phyloP scores from a whole-genome alignment of 2,329 filamentous ascomycete species.

The Verticillium klebahnii region DNA sequence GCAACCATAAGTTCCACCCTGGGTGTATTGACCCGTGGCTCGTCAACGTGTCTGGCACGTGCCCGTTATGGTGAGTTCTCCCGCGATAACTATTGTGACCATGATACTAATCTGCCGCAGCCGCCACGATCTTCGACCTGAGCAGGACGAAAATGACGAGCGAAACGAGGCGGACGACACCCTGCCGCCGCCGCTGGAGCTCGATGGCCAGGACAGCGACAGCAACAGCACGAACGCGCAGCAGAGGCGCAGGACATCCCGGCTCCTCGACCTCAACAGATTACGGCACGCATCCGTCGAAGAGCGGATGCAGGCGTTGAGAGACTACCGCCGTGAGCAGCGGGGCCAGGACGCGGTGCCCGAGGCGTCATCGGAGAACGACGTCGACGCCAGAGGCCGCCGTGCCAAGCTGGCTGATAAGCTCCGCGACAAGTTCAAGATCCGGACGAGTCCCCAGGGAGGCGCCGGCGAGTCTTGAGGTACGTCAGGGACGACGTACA shows the following conservation, averaged over 20 bases:
- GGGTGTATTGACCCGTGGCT: constrained; percentile 67
- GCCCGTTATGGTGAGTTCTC: constrained; percentile 59
- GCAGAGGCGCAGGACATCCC: constrained; percentile 41
- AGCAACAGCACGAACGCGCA: constrained; percentile 17
- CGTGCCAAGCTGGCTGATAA: constrained; percentile 42
- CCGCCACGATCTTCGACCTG: constrained; percentile 50
- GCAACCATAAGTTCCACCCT: constrained; percentile 64
- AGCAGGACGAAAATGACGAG: constrained; percentile 18
- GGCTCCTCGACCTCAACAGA: constrained; percentile 52
- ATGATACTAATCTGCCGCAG: constrained; percentile 27
- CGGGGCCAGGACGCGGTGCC: constrained; percentile 11
- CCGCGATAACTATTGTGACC: not conserved
- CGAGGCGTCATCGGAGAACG: constrained; percentile 21
- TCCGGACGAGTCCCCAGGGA: constrained; percentile 41
- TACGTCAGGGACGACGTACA: not conserved
- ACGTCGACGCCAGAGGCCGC: constrained; percentile 30
- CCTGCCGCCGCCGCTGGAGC: constrained; percentile 35
- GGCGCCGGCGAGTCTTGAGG: not conserved
- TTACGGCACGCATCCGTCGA: constrained; percentile 55
- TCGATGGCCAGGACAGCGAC: constrained; percentile 31
- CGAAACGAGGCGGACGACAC: constrained; percentile 14
- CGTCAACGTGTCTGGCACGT: constrained; percentile 65
- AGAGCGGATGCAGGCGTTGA: constrained; percentile 57
- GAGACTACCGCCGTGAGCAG: constrained; percentile 41
- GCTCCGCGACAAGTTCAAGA: constrained; percentile 48